phyloP scores from a whole-genome alignment of 1,139 yeast species.

The Saccharomycopsis crataegensis region DNA sequence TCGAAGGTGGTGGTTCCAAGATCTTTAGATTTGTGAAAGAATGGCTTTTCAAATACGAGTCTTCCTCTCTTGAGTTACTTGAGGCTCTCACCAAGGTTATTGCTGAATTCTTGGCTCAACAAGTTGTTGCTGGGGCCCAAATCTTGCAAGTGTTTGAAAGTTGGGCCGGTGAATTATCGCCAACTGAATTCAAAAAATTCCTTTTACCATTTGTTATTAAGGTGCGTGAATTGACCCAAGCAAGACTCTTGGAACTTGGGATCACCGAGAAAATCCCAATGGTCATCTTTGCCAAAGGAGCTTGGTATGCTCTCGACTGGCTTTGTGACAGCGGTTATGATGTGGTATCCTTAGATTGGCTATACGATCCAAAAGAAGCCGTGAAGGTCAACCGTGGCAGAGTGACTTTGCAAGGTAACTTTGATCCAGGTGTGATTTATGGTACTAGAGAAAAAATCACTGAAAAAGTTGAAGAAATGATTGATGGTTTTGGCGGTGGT shows the following conservation, averaged over 20 bases:
- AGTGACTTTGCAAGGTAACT: conserved; percentile 86
- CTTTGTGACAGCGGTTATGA: conserved; percentile 82
- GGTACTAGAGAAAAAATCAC: conserved; percentile 80
- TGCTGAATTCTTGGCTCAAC: conserved; percentile 85
- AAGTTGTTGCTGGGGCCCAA: conserved; percentile 96
- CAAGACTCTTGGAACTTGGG: conserved; percentile 64
- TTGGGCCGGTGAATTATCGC: conserved; percentile 97
- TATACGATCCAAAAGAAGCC: conserved; percentile 79
- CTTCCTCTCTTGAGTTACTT: conserved; percentile 61
- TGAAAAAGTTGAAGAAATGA: conserved; percentile 78
- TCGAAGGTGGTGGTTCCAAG: conserved; percentile 95
- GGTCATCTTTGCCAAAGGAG: conserved; percentile 90
- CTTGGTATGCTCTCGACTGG: conserved; percentile 93
- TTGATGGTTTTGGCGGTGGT: conserved; percentile 85
- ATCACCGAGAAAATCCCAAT: conserved; percentile 59
- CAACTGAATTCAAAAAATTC: conserved; percentile 78
- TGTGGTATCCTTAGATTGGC: conserved; percentile 88
- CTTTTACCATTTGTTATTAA: conserved; percentile 81
- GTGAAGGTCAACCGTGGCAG: conserved; percentile 70
- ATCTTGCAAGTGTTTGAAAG: conserved; percentile 95
- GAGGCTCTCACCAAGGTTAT: conserved; percentile 84
- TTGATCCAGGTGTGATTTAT: conserved; percentile 92
- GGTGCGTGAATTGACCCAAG: conserved; percentile 63
- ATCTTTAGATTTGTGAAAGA: conserved; percentile 86
- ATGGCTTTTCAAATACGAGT: conserved; percentile 80